These are phyloP conservation scores for Vigna nakashimae DNA, from an alignment of 306 rosid genomes.

Conservation along the genomic window DNA sequence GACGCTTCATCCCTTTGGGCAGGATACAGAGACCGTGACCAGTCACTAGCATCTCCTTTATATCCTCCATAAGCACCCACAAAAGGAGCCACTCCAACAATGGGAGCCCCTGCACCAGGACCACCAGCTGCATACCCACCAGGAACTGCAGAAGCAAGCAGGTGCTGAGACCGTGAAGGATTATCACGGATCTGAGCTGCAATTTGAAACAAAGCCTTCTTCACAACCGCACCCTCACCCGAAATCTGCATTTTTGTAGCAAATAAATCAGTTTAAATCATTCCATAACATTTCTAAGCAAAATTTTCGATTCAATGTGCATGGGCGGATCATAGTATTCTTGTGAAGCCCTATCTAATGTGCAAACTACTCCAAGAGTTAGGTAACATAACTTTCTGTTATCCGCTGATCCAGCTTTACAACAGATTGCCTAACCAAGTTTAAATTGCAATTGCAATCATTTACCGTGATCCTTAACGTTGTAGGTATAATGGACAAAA, in stretches of 20 bases:
- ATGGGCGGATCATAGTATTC: not conserved
- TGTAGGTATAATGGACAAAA: not conserved
- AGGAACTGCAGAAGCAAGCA: conserved; percentile 73
- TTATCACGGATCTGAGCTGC: conserved; percentile 86
- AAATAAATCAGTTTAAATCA: not conserved
- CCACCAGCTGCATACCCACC: conserved; percentile 63
- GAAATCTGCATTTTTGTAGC: conserved; percentile 62
- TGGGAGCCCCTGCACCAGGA: conserved; percentile 69
- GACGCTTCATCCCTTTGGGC: conserved; percentile 88
- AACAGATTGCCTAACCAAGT: not conserved
- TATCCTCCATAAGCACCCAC: conserved; percentile 86
- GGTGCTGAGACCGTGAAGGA: conserved; percentile 88
- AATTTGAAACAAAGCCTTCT: conserved; percentile 79
- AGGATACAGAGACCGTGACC: conserved; percentile 85
- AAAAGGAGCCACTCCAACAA: conserved; percentile 82
- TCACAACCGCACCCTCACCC: conserved; percentile 79
- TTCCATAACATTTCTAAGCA: not conserved
- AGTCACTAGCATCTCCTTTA: conserved; percentile 82
- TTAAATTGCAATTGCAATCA: not conserved
- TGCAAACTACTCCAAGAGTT: not conserved
- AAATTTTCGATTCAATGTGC: not conserved
- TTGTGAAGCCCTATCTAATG: not conserved
- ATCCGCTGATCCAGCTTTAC: not conserved
- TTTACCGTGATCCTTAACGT: not conserved
- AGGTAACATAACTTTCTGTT: not conserved